Base-by-base conservation (phyloP, 768 basidiomycete species). In the Mycena galericulata region DNA sequence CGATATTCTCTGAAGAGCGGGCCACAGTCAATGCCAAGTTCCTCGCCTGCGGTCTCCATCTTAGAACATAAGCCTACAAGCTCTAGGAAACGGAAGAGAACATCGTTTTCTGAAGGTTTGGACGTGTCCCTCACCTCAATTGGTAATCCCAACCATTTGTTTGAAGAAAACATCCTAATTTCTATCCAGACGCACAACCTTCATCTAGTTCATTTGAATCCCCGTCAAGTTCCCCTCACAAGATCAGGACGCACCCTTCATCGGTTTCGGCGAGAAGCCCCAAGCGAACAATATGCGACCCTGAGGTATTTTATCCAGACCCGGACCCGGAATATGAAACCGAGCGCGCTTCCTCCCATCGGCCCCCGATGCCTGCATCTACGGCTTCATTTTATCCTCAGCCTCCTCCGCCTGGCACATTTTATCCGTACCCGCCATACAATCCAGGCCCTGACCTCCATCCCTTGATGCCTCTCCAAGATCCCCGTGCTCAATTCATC, bases 401-500 rank as follows among this genome's bases (percentile, higher is more conserved):
- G 1, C 22, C 30, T 20, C 34, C 34, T 43, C 41, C 41, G 10
- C 67, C 59, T 15, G 20, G 27, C 4, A 27, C 54, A 15, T 72
- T 67, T 34, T 72, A 77, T 65, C 75, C 75, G 6, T 74, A 76
- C 50, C 70, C 71, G 62, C 36, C 76, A 62, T 65, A 75, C 53
- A 62, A 71, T 29, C 72, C 74, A 7, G 43, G 22, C 43, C 72
- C 71, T 12, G 69, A 70, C 10, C 62, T 73, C 45, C 76, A 75
- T 11, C 71, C 78, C 7, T 69, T 73, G 6, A 66, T 75, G 43
- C 81, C 80, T 34, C 77, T 82, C 30, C 80, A 78, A 15, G 81
- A 85, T 67, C 79, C 80, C 9, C 81, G 79, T 18, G 81, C 82
- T 1, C 83, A 85, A 58, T 76, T 79, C 36, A 81, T 86, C 46